Base-by-base conservation (phyloP, 2,329 filamentous ascomycete species). In the Colletotrichum sp. region DNA sequence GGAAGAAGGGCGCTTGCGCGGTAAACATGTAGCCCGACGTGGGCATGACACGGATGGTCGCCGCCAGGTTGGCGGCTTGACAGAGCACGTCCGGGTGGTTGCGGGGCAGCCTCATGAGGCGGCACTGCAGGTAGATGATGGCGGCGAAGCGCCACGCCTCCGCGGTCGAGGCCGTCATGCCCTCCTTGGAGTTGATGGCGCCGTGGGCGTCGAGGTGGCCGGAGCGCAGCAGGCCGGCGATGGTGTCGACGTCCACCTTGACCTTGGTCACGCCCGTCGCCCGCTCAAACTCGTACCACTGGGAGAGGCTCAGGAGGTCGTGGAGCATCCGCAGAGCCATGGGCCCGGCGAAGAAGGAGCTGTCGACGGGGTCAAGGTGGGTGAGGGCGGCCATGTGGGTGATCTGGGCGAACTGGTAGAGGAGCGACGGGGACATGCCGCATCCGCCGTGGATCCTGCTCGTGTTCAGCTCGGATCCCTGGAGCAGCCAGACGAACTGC, bases 71-170 rank as follows among this genome's bases (percentile, higher is more conserved):
- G 1, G 69, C 52, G 15, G 86, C 34, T 24, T 82, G 83, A 21
- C 72, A 39, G 12, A 86, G 21, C 15, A 87, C 83, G 1, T 82
- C 80, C 0, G 80, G 79, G 44, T 87, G 84, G n/a, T 82, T 83
- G 24, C 85, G 82, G 52, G 85, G 85, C 2, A 86, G 77, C 60
- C 86, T 86, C 57, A 84, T 68, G 16, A 85, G 81, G 26, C 85
- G 84, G 55, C 85, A 87, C 70, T 86, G 84, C 12, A 84, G 71
- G 74, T 87, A 87, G 9, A 86, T 79, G 9, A 86, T 81, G 7
- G 81, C 84, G 6, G 85, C 83, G 49, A 87, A 72, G 64, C 86
- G 83, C 85, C 86, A 87, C 12, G 85, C 83, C 76, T 87, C 86
- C 1, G 85, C 85, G 7, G 85, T 86, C 12, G 85, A 82, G 39